Evolutionary conservation across 305 asterid species (phyloP).

Genomic region (Solanum chacoense): DNA sequence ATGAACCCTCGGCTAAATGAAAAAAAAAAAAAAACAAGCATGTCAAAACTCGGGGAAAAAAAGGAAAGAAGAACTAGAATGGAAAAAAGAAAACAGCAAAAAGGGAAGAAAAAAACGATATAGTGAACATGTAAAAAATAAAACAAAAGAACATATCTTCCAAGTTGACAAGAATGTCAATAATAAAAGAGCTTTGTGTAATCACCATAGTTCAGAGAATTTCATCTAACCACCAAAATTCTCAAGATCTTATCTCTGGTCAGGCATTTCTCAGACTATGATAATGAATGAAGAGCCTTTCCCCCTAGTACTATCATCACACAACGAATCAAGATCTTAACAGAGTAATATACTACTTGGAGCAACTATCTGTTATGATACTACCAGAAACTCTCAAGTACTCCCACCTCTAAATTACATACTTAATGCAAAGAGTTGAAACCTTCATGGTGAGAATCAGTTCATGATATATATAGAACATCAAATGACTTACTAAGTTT

Average conservation of each 20-base stretch:
- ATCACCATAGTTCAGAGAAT: neutral
- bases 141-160: neutral
- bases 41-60: constrained; percentile 10
- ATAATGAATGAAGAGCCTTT: neutral
- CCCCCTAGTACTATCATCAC: neutral
- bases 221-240: neutral
- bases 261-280: neutral
- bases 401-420: neutral
- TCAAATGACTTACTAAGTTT: constrained; percentile 51
- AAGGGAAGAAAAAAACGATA: neutral
- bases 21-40: neutral
- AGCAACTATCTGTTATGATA: neutral
- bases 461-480: neutral
- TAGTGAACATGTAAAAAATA: neutral
- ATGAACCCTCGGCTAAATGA: constrained; percentile 61
- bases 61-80: neutral
- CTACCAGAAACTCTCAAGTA: neutral
- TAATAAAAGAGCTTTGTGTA: too few relatives aligned
- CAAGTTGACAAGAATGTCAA: neutral
- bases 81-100: neutral
- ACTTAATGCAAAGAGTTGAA: neutral
- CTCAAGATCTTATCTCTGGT: neutral
- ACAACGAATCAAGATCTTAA: neutral
- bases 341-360: neutral
- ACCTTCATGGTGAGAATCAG: neutral